Evolutionary conservation across 2,329 filamentous ascomycete species (phyloP), one percentile per base, ranked within the genome.

Genomic region (Paradendryphiella salina): DNA sequence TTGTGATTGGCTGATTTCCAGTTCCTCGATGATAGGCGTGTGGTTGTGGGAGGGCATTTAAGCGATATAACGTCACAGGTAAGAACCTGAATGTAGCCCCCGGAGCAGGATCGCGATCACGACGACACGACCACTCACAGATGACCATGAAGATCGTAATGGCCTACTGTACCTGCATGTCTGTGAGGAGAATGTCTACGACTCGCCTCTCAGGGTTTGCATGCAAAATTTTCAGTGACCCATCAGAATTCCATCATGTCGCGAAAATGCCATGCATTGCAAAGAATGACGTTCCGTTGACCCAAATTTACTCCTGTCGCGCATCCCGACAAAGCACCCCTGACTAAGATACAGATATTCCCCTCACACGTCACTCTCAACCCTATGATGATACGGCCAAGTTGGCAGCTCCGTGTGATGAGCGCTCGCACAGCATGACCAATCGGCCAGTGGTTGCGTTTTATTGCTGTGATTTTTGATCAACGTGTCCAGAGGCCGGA

Each of bases 21-120:
- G 40, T 46, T 47, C 55, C 41, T 60, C 50, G 56, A 50, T 41
- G 58, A 64, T 67, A 53, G 33, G 53, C 52, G 45, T 46, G 32
- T 44, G 21, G 31, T 46, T 20, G 18, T 37, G 50, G 42, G 47
- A 34, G 52, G 55, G 43, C 36, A 42, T 55, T 59, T 56, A 63
- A 67, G 60, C 43, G 39, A 54, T 44, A 64, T 50, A 60, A 63
- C 67, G 67, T 71, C 67, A 71, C 61, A n/a, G 50, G 53, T 29
- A 50, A 48, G 38, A 48, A 48, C 40, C 47, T 49, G 21, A 33
- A 41, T 38, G 55, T 50, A 54, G 54, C 50, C 48, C 48, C 56
- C 39, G 42, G 51, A 29, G 46, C 56, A 56, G 51, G 48, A 65
- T 67, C 61, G 61, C 54, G 63, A 70, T 68, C 61, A 51, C 29